These are phyloP conservation scores for Candida succiphila DNA, from an alignment of 805 yeast species.

Conservation along the genomic window DNA sequence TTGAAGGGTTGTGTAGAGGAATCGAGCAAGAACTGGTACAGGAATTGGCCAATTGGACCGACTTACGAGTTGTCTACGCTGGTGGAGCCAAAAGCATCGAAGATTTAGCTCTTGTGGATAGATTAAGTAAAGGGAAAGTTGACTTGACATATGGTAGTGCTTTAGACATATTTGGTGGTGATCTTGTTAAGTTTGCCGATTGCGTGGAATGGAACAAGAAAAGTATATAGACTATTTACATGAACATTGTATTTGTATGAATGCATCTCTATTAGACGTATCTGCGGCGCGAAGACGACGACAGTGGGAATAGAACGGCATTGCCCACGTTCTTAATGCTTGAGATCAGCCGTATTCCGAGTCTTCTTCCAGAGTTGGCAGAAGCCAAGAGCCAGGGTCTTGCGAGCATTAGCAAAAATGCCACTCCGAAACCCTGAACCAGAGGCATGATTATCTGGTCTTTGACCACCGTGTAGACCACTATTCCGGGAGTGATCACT, in stretches of 20 bases:
- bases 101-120: conserved; percentile 60
- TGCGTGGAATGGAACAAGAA: conserved; percentile 71
- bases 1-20: conserved; percentile 92
- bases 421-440: conserved; percentile 42
- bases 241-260: not conserved
- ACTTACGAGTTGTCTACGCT: conserved; percentile 80
- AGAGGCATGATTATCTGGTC: conserved; percentile 50
- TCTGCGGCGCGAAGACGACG: too few relatives aligned
- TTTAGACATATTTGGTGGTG: conserved; percentile 91
- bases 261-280: too few relatives aligned
- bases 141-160: conserved; percentile 93
- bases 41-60: conserved; percentile 69
- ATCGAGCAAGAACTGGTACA: conserved; percentile 73
- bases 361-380: conserved; percentile 11
- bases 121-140: conserved; percentile 69
- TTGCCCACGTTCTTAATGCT: not conserved
- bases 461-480: conserved; percentile 36
- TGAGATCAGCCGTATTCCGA: conserved; percentile 11
- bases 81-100: conserved; percentile 82
- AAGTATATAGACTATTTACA: conserved; percentile 1
- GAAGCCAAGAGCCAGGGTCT: conserved; percentile 25
- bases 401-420: conserved; percentile 24
- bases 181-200: conserved; percentile 64
- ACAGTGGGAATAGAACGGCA: too few relatives aligned
- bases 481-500: conserved; percentile 34